Evolutionary conservation across 306 rosid genomes (phyloP).

Genomic region (Lathyrus aphaca): DNA sequence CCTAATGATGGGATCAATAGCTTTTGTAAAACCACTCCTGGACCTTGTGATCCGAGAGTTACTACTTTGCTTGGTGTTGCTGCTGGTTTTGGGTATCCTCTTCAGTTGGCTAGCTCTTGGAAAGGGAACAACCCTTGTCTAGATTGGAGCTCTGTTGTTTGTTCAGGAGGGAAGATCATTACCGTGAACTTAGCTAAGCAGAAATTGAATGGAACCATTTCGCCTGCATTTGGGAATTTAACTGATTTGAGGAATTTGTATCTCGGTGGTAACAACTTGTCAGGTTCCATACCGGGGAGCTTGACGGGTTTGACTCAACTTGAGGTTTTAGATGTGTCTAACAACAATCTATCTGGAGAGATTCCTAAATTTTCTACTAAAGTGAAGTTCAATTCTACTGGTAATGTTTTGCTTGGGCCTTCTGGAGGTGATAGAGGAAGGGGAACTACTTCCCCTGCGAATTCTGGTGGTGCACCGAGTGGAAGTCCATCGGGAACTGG

Average conservation of each 20-base stretch:
- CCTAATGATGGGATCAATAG: conserved; percentile 58
- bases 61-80: conserved; percentile 62
- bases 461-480: conserved; percentile 34
- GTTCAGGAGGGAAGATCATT: conserved; percentile 48
- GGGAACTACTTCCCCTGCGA: conserved; percentile 45
- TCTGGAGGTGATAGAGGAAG: conserved; percentile 41
- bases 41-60: conserved; percentile 67
- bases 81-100: conserved; percentile 59
- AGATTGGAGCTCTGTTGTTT: conserved; percentile 58
- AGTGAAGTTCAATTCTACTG: conserved; percentile 56
- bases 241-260: conserved; percentile 60
- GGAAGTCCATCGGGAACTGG: conserved; percentile 42
- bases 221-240: conserved; percentile 69
- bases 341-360: conserved; percentile 68
- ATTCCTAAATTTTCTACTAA: conserved; percentile 55
- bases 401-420: conserved; percentile 69
- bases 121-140: conserved; percentile 62
- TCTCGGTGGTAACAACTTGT: conserved; percentile 59
- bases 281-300: conserved; percentile 61
- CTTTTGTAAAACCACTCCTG: conserved; percentile 51
- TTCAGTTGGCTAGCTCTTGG: conserved; percentile 60
- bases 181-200: conserved; percentile 55
- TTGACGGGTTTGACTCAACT: conserved; percentile 62
- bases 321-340: conserved; percentile 63
- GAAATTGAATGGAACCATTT: conserved; percentile 72